Percentiles rank a stretch among this genome's conserved stretches.
phyloP scores from a whole-genome alignment of 176 grass and related monocot genomes.

The Dactylis glomerata region DNA sequence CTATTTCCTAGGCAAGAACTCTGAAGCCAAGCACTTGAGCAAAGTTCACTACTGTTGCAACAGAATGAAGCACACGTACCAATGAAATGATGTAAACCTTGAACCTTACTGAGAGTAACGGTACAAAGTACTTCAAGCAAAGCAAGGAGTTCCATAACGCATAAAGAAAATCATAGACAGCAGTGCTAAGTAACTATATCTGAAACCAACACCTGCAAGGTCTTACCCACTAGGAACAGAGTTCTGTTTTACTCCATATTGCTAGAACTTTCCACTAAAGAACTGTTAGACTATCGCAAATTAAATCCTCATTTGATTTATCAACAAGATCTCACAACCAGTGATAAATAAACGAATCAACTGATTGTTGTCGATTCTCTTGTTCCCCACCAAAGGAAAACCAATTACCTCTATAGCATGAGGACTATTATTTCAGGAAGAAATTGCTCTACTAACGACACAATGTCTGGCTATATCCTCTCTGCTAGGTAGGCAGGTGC shows the following conservation, averaged over 20 bases:
- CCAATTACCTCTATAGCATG: not conserved
- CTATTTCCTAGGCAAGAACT: constrained; percentile 12
- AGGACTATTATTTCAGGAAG: constrained; percentile 4
- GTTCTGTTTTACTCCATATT: not conserved
- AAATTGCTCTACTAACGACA: not conserved
- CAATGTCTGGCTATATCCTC: not conserved
- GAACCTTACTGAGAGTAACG: not conserved
- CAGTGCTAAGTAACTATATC: not conserved
- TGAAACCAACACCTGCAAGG: not conserved
- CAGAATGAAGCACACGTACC: not conserved
- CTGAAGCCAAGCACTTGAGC: not conserved
- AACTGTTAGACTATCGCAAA: constrained; percentile 3
- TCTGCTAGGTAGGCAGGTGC: not conserved
- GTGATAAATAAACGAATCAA: not conserved
- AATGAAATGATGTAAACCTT: not conserved
- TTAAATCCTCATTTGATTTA: not conserved
- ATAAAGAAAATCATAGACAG: not conserved
- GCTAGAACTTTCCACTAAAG: not conserved
- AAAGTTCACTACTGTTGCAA: not conserved
- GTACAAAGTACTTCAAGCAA: not conserved
- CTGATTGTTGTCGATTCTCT: not conserved
- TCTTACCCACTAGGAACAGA: not conserved
- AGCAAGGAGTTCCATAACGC: not conserved
- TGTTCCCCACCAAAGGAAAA: not conserved
- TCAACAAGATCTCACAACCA: not conserved